A percentile compares a stretch with the other conserved stretches of the same genome.
phyloP scores from a whole-genome alignment of 192 early-diverging fungal species.

The Funneliformis geosporum region DNA sequence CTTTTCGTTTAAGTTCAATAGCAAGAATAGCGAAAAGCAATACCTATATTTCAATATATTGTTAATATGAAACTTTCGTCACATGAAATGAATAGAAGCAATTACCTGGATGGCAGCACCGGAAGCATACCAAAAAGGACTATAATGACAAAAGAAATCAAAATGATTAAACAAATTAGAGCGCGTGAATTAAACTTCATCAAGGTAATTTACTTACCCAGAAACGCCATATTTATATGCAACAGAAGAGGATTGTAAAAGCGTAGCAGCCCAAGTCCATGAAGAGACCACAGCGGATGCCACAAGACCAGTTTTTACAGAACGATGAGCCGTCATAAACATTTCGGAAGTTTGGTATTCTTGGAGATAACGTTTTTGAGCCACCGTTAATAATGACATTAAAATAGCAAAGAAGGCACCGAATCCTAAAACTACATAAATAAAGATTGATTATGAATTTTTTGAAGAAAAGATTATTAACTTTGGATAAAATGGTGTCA shows the following conservation, averaged over 20 bases:
- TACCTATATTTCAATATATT: conserved; percentile 39
- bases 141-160: not conserved
- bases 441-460: not conserved
- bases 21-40: conserved; percentile 71
- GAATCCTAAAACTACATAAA: conserved; percentile 43
- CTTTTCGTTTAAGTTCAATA: conserved; percentile 72
- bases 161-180: not conserved
- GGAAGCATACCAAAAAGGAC: conserved; percentile 68
- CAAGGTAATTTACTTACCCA: conserved; percentile 20
- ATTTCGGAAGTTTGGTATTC: conserved; percentile 67
- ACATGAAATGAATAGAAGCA: too few relatives aligned
- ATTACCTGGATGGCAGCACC: conserved; percentile 65
- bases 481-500: not conserved
- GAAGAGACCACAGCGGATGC: conserved; percentile 69
- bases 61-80: too few relatives aligned
- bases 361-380: conserved; percentile 64
- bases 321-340: conserved; percentile 69
- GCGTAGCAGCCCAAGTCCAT: conserved; percentile 72
- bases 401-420: conserved; percentile 56
- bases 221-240: conserved; percentile 72
- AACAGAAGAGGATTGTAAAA: conserved; percentile 68
- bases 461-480: not conserved
- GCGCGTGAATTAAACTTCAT: too few relatives aligned
- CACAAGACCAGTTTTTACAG: conserved; percentile 67
- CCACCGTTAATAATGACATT: conserved; percentile 65